phyloP scores from a whole-genome alignment of 2,329 filamentous ascomycete species.

The Sporothrix globosa region DNA sequence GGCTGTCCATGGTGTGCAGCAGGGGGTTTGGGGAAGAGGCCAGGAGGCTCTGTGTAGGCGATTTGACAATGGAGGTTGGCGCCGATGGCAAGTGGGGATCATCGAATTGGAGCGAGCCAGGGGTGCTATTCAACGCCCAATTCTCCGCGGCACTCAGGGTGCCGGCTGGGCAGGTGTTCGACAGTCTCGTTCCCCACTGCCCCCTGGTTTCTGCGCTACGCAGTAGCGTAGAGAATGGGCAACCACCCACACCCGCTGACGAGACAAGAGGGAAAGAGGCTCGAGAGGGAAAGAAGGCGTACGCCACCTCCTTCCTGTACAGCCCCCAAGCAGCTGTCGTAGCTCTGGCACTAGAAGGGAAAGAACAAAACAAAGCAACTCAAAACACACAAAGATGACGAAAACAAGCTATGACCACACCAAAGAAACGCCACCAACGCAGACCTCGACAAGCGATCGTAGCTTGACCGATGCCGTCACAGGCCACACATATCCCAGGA shows the following conservation, averaged over 20 bases:
- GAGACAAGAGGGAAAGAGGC: slow-evolving; percentile 7
- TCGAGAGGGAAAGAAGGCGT: not conserved
- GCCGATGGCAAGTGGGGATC: not conserved
- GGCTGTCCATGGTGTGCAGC: not conserved
- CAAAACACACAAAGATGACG: not conserved
- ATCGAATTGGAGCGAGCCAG: not conserved
- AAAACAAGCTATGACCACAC: not conserved
- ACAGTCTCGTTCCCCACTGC: slow-evolving; percentile 5
- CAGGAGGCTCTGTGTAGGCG: not conserved
- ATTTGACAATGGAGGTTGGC: not conserved
- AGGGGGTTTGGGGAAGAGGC: not conserved
- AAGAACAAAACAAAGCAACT: not conserved
- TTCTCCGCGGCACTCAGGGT: slow-evolving; percentile 15
- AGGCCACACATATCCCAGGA: not conserved
- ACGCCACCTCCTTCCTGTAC: slow-evolving; percentile 19
- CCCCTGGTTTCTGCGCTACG: slow-evolving; percentile 28
- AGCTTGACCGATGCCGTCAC: slow-evolving; percentile 23
- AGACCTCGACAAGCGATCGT: no score
- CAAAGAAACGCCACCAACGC: not conserved
- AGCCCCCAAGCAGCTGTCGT: not conserved
- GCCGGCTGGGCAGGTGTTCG: slow-evolving; percentile 13
- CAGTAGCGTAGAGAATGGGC: slow-evolving; percentile 26
- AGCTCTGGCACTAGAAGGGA: slow-evolving; percentile 7
- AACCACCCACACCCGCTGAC: not conserved
- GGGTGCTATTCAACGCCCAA: not conserved